Percentiles rank a stretch among this genome's conserved stretches.
phyloP scores from a whole-genome alignment of 176 grass and related monocot species.

The Triticum dicoccoides region DNA sequence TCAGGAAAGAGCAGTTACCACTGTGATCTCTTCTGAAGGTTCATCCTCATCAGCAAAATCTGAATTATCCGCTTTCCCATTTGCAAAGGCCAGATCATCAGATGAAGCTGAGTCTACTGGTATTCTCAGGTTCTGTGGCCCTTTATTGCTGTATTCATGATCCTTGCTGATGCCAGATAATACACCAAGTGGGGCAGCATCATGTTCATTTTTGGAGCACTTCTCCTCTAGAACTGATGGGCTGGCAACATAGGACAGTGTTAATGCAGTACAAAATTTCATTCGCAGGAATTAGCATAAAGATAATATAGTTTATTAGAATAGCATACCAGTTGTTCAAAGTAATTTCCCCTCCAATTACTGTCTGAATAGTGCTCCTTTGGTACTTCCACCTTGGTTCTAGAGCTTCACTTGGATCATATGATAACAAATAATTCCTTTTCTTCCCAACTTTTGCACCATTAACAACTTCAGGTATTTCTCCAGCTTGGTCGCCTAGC shows the following conservation, averaged over 20 bases:
- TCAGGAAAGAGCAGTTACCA: constrained; percentile 39
- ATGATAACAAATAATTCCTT: constrained; percentile 35
- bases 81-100: constrained; percentile 19
- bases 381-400: constrained; percentile 48
- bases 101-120: constrained; percentile 5
- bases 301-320: background rate
- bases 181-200: constrained; percentile 25
- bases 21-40: constrained; percentile 42
- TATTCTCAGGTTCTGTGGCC: background rate
- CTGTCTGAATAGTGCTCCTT: constrained; percentile 28
- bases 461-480: constrained; percentile 7
- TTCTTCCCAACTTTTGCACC: constrained; percentile 39
- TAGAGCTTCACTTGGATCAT: constrained; percentile 36
- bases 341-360: constrained; percentile 23
- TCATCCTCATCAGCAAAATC: constrained; percentile 10
- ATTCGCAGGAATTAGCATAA: background rate
- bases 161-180: no score
- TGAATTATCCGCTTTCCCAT: constrained; percentile 35
- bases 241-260: constrained; percentile 14
- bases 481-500: constrained; percentile 5
- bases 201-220: constrained; percentile 35
- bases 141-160: constrained; percentile 11
- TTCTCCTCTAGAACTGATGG: constrained; percentile 32
- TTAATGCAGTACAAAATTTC: background rate
- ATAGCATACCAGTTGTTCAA: constrained; percentile 40